These are phyloP conservation scores for Casuarina cunninghamiana DNA, from an alignment of 306 rosid genomes.

Conservation along the genomic window DNA sequence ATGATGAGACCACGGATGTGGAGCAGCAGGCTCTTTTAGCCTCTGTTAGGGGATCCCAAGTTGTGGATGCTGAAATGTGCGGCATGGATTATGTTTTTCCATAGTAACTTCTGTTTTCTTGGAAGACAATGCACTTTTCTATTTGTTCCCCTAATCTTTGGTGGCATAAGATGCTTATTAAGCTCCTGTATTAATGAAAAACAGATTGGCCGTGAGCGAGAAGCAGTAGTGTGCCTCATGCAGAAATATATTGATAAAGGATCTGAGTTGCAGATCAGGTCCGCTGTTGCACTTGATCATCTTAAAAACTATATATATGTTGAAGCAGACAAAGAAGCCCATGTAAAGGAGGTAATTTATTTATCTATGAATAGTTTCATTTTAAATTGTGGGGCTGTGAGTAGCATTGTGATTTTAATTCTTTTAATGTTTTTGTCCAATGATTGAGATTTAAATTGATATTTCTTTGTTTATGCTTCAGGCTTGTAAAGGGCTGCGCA, in stretches of 20 bases:
- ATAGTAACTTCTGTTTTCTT: not conserved
- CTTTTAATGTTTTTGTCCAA: not conserved
- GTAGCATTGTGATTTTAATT: not conserved
- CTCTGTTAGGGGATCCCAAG: conserved; percentile 94
- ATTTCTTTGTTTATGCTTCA: conserved; percentile 36
- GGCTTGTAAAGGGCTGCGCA: conserved; percentile 97
- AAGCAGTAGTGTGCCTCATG: conserved; percentile 89
- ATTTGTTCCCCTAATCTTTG: not conserved
- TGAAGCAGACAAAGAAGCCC: conserved; percentile 99
- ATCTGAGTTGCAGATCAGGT: conserved; percentile 87
- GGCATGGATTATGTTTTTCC: conserved; percentile 51
- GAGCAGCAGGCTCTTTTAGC: conserved; percentile 97
- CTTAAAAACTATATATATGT: conserved; percentile 81
- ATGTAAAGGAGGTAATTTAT: conserved; percentile 84
- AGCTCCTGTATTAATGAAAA: conserved; percentile 16
- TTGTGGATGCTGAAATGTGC: conserved; percentile 99
- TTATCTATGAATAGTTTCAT: conserved; percentile 10
- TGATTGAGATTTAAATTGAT: conserved; percentile 16
- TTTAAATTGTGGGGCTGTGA: not conserved
- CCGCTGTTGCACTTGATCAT: conserved; percentile 92
- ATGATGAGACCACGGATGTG: conserved; percentile 93
- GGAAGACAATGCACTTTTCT: not conserved
- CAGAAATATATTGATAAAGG: conserved; percentile 93
- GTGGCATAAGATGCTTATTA: conserved; percentile 2
- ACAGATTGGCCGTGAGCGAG: conserved; percentile 91